Evolutionary conservation across 176 grass and related monocot genomes (phyloP).

Genomic region (Tuctoria greenei): DNA sequence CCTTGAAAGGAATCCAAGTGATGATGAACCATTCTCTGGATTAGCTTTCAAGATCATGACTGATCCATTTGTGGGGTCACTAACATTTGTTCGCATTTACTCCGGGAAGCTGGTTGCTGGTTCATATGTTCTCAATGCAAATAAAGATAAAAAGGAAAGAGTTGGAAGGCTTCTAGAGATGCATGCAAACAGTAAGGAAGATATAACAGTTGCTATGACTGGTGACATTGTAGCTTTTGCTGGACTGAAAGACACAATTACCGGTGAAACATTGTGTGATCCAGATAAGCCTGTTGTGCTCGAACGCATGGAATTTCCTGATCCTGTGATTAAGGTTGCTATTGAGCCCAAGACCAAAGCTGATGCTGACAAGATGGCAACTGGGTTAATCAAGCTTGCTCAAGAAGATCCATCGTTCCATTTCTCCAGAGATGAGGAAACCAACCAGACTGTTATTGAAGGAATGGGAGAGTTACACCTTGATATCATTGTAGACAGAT

Average conservation of each 20-base stretch:
- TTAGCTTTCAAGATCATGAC: constrained; percentile 99
- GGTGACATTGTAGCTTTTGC: constrained; percentile 97
- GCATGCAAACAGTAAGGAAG: constrained; percentile 99
- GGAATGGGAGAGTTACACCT: constrained; percentile 99
- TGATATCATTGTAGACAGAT: constrained; percentile 91
- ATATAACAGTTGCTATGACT: constrained; percentile 66
- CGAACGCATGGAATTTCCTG: constrained; percentile 97
- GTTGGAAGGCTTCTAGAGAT: constrained; percentile 94
- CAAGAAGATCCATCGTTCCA: constrained; percentile 98
- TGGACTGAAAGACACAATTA: constrained; percentile 94
- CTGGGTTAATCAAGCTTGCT: constrained; percentile 80
- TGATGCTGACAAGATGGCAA: constrained; percentile 97
- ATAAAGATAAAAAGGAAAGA: constrained; percentile 97
- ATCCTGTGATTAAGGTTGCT: constrained; percentile 99
- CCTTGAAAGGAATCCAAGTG: constrained; percentile 63
- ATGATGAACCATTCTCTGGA: constrained; percentile 88
- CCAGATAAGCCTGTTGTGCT: constrained; percentile 81
- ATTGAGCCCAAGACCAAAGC: constrained; percentile 98
- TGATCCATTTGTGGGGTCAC: constrained; percentile 88
- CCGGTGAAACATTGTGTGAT: constrained; percentile 88
- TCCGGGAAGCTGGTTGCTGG: constrained; percentile 78
- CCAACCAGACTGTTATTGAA: constrained; percentile 99
- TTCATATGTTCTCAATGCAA: constrained; percentile 94
- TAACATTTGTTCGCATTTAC: constrained; percentile 96
- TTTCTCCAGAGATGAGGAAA: constrained; percentile 98